Evolutionary conservation across 306 rosid genomes (phyloP).

Genomic region (Corylus americana): DNA sequence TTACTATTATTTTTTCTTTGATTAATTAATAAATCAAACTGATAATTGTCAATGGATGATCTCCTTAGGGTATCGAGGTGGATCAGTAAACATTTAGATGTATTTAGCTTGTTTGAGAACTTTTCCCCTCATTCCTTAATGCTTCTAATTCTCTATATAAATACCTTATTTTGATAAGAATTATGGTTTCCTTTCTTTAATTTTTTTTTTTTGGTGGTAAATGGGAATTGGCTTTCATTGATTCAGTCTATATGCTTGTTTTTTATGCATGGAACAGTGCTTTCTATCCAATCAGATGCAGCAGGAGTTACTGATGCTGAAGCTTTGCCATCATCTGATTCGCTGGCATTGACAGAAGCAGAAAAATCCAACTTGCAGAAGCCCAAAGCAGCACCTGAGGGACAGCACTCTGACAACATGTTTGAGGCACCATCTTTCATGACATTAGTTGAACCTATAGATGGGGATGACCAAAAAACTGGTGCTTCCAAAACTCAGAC

Average conservation of each 20-base stretch:
- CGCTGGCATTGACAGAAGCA: constrained; percentile 28
- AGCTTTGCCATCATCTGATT: constrained; percentile 25
- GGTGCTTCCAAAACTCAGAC: constrained; percentile 41
- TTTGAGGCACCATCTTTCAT: constrained; percentile 82
- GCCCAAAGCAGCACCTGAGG: constrained; percentile 34
- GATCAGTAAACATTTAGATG: neutral
- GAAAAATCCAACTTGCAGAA: constrained; percentile 35
- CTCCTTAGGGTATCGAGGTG: neutral
- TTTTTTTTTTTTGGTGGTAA: neutral
- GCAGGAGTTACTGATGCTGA: constrained; percentile 50
- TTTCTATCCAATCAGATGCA: constrained; percentile 70
- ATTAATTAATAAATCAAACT: neutral
- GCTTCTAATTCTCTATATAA: neutral
- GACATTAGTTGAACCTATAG: constrained; percentile 65
- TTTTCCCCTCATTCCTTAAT: neutral
- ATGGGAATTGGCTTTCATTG: neutral
- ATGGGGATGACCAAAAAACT: constrained; percentile 32
- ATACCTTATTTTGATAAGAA: neutral
- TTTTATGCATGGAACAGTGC: constrained; percentile 53
- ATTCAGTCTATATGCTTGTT: constrained; percentile 20
- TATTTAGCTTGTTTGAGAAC: neutral
- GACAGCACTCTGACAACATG: constrained; percentile 47
- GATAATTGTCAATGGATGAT: neutral
- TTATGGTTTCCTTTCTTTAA: neutral
- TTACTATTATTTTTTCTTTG: neutral